Evolutionary conservation across 441 rosid species (phyloP).

Genomic region (Isatis lusitanica): DNA sequence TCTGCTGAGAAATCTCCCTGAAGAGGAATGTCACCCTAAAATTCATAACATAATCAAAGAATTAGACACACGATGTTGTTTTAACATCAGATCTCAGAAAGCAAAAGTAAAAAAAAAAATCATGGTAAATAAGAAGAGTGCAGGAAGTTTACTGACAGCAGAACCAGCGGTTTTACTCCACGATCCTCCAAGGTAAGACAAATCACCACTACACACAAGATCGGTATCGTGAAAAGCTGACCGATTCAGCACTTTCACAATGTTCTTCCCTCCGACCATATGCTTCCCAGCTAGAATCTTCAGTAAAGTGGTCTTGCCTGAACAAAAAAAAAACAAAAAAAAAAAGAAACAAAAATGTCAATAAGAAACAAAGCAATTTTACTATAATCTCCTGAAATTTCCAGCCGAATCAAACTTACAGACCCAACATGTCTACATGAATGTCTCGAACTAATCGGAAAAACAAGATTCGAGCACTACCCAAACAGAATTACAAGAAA

Average conservation of each 20-base stretch:
- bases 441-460: background rate
- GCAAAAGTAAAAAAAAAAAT: background rate
- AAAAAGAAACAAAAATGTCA: background rate
- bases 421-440: background rate
- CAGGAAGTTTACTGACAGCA: slow-evolving; percentile 51
- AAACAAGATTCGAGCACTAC: background rate
- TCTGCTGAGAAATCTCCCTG: slow-evolving; percentile 79
- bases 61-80: background rate
- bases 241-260: slow-evolving; percentile 55
- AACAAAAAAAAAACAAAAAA: too few species aligned
- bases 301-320: slow-evolving; percentile 74
- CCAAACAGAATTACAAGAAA: too few species aligned
- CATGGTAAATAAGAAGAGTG: too few species aligned
- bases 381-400: background rate
- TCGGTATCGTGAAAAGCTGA: slow-evolving; percentile 77
- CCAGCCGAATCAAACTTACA: background rate
- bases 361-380: background rate
- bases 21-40: slow-evolving; percentile 73
- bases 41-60: background rate
- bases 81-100: background rate
- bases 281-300: slow-evolving; percentile 74
- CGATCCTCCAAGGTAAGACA: slow-evolving; percentile 77
- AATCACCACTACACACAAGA: slow-evolving; percentile 67
- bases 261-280: slow-evolving; percentile 73
- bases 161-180: slow-evolving; percentile 79